phyloP scores from a whole-genome alignment of 1,139 yeast genomes.

The Suhomyces panamericanus region DNA sequence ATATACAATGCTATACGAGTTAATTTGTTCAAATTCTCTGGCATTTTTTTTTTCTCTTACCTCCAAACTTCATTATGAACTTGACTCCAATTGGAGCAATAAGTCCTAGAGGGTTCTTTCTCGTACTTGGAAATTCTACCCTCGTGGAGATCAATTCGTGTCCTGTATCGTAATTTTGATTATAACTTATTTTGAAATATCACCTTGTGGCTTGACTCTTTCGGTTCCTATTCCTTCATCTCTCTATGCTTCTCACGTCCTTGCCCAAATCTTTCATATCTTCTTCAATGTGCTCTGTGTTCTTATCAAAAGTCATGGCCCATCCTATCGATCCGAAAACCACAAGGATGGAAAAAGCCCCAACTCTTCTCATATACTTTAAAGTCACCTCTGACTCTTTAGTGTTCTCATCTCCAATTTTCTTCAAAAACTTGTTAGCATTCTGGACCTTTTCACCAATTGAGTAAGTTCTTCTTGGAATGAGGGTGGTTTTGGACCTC shows the following conservation, averaged over 20 bases:
- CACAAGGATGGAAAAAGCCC: constrained; percentile 34
- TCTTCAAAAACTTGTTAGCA: constrained; percentile 25
- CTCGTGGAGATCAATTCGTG: no score
- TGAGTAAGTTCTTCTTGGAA: constrained; percentile 11
- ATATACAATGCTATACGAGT: constrained; percentile 3
- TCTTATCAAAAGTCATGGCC: constrained; percentile 27
- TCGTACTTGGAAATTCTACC: no score
- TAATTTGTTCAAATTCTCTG: no score
- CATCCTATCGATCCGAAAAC: constrained; percentile 38
- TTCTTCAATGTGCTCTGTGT: constrained; percentile 13
- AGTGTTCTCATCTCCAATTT: constrained; percentile 39
- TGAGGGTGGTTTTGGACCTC: not conserved
- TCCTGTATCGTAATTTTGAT: no score
- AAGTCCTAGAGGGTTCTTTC: no score
- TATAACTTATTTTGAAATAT: no score
- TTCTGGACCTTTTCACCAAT: constrained; percentile 17
- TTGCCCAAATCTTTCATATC: constrained; percentile 16
- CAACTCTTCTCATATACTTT: constrained; percentile 32
- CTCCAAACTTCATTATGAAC: no score
- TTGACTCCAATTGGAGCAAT: no score
- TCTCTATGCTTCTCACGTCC: constrained; percentile 11
- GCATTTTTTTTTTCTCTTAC: no score
- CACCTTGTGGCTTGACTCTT: not conserved
- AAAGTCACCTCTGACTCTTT: constrained; percentile 33
- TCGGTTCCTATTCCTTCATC: constrained; percentile 1